Base-by-base conservation (phyloP, 257 asterid species). In the Nicotiana attenuata region DNA sequence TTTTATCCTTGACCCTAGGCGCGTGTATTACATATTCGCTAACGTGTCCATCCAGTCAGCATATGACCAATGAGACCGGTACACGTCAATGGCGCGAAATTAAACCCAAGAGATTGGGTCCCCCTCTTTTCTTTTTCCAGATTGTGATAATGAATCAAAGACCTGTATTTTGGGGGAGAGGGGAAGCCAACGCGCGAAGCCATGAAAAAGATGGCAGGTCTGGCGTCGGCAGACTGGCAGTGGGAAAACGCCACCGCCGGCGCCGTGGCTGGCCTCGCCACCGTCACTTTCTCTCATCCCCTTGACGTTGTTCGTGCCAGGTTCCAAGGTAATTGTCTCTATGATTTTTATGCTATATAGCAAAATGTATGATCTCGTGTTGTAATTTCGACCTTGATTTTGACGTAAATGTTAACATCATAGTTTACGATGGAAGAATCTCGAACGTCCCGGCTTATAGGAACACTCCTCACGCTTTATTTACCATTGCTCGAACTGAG, bases 161-260 rank as follows among this genome's bases (percentile, higher is more conserved):
- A n/a, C n/a, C n/a, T n/a, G n/a, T n/a, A n/a, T n/a, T n/a, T n/a
- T n/a, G n/a, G n/a, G n/a, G n/a, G n/a, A n/a, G n/a, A n/a, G 31
- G 66, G 81, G 65, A 19, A 59, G 71, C 38, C 4, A 59, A 20
- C 81, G 20, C n/a, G 41, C 73, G 61, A 22, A 41, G 45, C 52
- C 47, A 73, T 65, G 82, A 55, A 80, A 75, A 82, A 55, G 3
- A 52, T 78, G 86, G 78, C 85, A 88, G 90, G 81, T 81, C 45
- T 76, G 88, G 89, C 88, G 93, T 88, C 91, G 87, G 90, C 87
- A 78, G 85, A 85, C 80, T 87, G 96, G 97, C 97, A 93, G 87
- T 94, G 98, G 97, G 97, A 96, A 90, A 96, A 94, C 87, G 98
- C 99, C 86, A 86, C 86, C 55, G 99, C 99, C 81, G 99, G 98